These are phyloP conservation scores for Cystoisospora suis DNA, from an alignment of 169 alveolate species.

Conservation along the genomic window DNA sequence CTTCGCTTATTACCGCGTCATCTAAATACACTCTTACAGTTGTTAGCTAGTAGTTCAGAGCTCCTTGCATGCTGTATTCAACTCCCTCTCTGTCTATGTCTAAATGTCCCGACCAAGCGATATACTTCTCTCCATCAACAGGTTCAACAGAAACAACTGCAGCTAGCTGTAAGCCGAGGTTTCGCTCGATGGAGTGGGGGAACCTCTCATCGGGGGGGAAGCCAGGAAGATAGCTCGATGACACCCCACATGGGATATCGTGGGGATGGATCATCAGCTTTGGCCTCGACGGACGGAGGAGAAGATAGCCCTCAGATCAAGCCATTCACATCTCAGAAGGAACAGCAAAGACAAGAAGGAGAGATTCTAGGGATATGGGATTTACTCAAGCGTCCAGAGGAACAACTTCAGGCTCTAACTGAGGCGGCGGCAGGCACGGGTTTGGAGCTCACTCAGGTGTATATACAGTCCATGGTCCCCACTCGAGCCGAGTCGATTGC, in stretches of 20 bases:
- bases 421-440: slow-evolving; percentile 10
- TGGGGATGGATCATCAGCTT: too few species aligned
- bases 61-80: neutral
- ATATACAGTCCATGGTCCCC: neutral
- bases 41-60: neutral
- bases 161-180: too few species aligned
- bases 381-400: neutral
- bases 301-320: too few species aligned
- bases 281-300: too few species aligned
- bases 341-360: too few species aligned
- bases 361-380: too few species aligned
- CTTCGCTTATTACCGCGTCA: neutral
- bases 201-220: too few species aligned
- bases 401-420: neutral
- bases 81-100: neutral
- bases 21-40: neutral
- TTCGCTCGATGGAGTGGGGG: too few species aligned
- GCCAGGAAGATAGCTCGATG: too few species aligned
- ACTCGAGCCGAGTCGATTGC: neutral
- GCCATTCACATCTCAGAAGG: too few species aligned
- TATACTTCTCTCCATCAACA: neutral
- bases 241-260: too few species aligned
- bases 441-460: slow-evolving; percentile 1
- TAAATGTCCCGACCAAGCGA: neutral
- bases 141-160: neutral